phyloP scores from a whole-genome alignment of 78 protist genomes.

The Dictyostelium brefeldianum region DNA sequence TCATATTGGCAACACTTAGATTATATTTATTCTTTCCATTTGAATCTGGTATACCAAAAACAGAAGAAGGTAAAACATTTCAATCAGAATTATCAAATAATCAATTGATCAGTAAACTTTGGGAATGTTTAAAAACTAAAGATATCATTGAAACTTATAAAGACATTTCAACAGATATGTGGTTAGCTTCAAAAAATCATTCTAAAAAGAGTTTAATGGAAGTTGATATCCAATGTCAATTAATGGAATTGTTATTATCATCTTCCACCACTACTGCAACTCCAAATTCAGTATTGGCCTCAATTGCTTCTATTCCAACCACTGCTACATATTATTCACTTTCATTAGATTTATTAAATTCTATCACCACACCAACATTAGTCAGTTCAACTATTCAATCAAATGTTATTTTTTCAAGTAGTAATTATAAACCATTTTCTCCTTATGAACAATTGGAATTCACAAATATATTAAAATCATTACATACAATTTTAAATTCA shows the following conservation, averaged over 20 bases:
- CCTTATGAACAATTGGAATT: background rate
- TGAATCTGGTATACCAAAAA: background rate
- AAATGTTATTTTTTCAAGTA: background rate
- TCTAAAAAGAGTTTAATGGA: background rate
- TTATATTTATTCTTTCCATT: conserved; percentile 7
- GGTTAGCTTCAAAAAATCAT: conserved; percentile 13
- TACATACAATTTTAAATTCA: background rate
- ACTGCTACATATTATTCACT: background rate
- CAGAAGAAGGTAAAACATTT: conserved; percentile 17
- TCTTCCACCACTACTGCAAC: too few species aligned
- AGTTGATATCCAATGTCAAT: background rate
- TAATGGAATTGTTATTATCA: background rate
- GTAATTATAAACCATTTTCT: background rate
- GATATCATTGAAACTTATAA: background rate
- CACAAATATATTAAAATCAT: background rate
- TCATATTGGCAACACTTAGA: conserved; percentile 23
- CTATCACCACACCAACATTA: background rate
- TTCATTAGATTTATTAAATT: background rate
- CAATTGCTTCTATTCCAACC: conserved; percentile 6
- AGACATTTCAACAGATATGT: conserved; percentile 8
- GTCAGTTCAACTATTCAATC: background rate
- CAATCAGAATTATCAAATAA: background rate
- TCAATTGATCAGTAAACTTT: conserved; percentile 10
- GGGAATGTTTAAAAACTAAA: conserved; percentile 5
- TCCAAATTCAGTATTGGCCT: background rate